Percentiles rank a stretch among this genome's conserved stretches.
Conservation (phyloP, 2,329 filamentous ascomycete genomes). For the Beauveria bassiana region DNA sequence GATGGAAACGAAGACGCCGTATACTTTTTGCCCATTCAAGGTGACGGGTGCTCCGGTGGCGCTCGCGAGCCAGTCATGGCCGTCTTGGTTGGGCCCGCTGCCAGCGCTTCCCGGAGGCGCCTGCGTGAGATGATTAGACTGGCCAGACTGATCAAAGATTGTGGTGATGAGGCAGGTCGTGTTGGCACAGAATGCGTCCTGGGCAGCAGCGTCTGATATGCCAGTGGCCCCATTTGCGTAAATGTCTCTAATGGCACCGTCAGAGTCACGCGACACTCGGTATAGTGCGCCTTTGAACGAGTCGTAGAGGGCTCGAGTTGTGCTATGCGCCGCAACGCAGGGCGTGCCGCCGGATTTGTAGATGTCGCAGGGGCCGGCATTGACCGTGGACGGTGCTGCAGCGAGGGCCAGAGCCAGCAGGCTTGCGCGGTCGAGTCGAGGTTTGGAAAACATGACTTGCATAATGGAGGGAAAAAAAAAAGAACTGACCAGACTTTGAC, state of each 20-base stretch:
- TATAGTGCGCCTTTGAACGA: slow-evolving; percentile 47
- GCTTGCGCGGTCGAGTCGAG: not conserved
- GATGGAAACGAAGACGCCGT: slow-evolving; percentile 55
- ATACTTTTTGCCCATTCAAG: slow-evolving; percentile 52
- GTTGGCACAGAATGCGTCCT: slow-evolving; percentile 52
- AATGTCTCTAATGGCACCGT: slow-evolving; percentile 37
- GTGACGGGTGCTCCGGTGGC: slow-evolving; percentile 54
- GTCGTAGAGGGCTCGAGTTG: slow-evolving; percentile 53
- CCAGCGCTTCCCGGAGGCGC: slow-evolving; percentile 50
- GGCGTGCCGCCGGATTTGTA: slow-evolving; percentile 49
- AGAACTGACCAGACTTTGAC: not conserved
- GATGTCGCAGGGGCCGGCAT: slow-evolving; percentile 52
- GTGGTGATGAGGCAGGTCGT: slow-evolving; percentile 57
- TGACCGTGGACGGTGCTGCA: slow-evolving; percentile 25
- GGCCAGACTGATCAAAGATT: slow-evolving; percentile 60
- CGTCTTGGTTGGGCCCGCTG: slow-evolving; percentile 45
- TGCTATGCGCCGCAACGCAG: slow-evolving; percentile 55
- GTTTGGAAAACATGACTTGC: not conserved
- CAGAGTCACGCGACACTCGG: slow-evolving; percentile 48
- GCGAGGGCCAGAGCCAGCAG: not conserved
- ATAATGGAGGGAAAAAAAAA: not conserved
- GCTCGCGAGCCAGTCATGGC: slow-evolving; percentile 52
- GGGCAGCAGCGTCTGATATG: slow-evolving; percentile 52
- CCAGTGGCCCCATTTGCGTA: slow-evolving; percentile 47
- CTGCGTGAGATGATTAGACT: slow-evolving; percentile 53